Evolutionary conservation across 1,284 basidiomycete genomes (phyloP).

Genomic region (Boletellus sp.): DNA sequence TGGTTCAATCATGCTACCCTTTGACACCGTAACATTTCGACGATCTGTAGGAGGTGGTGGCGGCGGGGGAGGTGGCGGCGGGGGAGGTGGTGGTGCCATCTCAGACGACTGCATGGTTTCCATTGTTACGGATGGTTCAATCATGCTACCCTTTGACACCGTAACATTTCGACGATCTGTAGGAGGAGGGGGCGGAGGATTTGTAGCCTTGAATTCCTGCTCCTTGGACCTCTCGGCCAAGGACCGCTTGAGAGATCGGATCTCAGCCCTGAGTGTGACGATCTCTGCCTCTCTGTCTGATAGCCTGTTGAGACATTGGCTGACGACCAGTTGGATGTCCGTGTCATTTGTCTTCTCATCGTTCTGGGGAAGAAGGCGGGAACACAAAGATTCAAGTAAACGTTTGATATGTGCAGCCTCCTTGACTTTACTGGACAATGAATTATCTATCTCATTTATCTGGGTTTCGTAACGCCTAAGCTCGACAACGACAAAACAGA

Average conservation of each 20-base stretch:
- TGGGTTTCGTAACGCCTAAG: conserved; percentile 27
- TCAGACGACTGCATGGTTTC: too few species aligned
- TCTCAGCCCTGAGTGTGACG: conserved; percentile 46
- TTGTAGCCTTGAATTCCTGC: conserved; percentile 66
- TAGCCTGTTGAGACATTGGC: conserved; percentile 66
- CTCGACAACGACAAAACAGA: not conserved
- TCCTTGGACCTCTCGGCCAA: conserved; percentile 57
- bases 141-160: conserved; percentile 24
- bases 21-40: conserved; percentile 19
- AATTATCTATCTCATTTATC: conserved; percentile 53
- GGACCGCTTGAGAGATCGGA: conserved; percentile 51
- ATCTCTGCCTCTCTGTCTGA: conserved; percentile 73
- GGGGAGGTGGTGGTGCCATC: too few species aligned
- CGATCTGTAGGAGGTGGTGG: conserved; percentile 35
- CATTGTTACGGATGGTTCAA: too few species aligned
- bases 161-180: conserved; percentile 21
- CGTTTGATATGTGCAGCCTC: conserved; percentile 77
- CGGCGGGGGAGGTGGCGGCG: too few species aligned
- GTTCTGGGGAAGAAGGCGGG: conserved; percentile 59
- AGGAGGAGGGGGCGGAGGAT: conserved; percentile 62
- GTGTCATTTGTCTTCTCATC: conserved; percentile 50
- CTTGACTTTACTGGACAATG: conserved; percentile 58
- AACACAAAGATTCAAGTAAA: conserved; percentile 81
- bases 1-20: conserved; percentile 17
- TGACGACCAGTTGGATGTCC: conserved; percentile 71